Evolutionary conservation across 768 basidiomycete genomes (phyloP), one percentile per base, ranked within the genome.

Genomic region (Boletales sp.): DNA sequence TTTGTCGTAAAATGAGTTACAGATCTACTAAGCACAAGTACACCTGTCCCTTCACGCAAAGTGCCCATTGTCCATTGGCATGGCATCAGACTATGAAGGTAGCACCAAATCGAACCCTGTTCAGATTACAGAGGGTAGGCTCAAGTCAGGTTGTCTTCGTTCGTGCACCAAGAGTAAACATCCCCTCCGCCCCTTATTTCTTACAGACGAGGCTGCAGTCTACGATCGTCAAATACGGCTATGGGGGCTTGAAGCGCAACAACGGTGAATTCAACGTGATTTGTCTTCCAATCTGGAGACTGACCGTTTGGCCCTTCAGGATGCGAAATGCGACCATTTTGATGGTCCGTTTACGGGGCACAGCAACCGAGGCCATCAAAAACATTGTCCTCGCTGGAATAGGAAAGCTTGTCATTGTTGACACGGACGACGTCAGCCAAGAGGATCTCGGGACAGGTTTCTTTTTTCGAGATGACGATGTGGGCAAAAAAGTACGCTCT

Each of bases 181-280:
- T 38, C 35, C 49, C 48, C 31, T 34, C 39, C 19, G 5, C 41
- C 46, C 32, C 18, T 19, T 33, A 15, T 41, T 31, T 35, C 31
- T 38, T 14, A 38, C 50, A 81, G 79, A 81, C 60, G 79, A 86
- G 57, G 84, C 82, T n/a, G 90, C 88, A 13, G 78, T 96, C 21
- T 96, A 98, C 68, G 96, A 98, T 68, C 84, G 95, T 25, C 94
- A 98, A 69, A 96, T 98, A 74, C 83, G 95, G 30, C 72, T 97
- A 58, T 99, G 96, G 96, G 96, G 96, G 40, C 81, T 97, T 37
- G 96, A 97, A 67, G 96, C 96, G 33, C 96, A 99, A 67, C 92
- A 96, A 71, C 81, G 87, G 94, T 90, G 58, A 53, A 73, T 60
- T 55, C 34, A 5, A 32, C 36, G 41, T 41, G 14, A 14, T 11